Percentiles rank a stretch among this genome's conserved stretches.
These are phyloP conservation scores for Cyberlindnera euphorbiae DNA, from an alignment of 805 yeast species.

Conservation along the genomic window DNA sequence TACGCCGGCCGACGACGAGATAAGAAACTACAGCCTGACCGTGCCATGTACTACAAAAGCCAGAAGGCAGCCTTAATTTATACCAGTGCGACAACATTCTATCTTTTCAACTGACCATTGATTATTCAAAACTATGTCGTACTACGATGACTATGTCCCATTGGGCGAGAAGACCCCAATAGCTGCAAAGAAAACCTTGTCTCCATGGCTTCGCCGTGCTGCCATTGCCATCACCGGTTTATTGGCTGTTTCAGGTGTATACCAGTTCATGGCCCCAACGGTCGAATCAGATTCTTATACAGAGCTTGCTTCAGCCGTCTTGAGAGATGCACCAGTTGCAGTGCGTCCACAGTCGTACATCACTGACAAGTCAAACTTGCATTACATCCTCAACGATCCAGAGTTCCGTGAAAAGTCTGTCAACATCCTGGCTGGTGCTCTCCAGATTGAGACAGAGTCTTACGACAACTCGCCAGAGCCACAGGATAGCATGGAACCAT, in stretches of 20 bases:
- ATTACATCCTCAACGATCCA: constrained; percentile 12
- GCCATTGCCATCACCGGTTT: constrained; percentile 7
- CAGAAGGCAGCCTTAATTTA: too few relatives aligned
- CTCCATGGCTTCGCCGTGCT: constrained; percentile 9
- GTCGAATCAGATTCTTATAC: not conserved
- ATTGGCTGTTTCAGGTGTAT: constrained; percentile 8
- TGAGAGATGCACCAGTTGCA: constrained; percentile 1
- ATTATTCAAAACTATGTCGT: too few relatives aligned
- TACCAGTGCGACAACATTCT: too few relatives aligned
- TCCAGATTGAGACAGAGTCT: constrained; percentile 16
- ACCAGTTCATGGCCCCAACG: constrained; percentile 1
- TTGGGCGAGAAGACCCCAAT: constrained; percentile 4
- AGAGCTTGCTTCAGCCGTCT: not conserved
- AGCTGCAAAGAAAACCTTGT: not conserved
- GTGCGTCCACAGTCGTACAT: constrained; percentile 13
- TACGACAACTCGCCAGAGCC: constrained; percentile 16
- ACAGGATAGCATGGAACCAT: constrained; percentile 32
- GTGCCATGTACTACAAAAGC: too few relatives aligned
- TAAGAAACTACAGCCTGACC: too few relatives aligned
- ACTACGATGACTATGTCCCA: constrained; percentile 5
- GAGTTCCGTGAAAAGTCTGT: constrained; percentile 10
- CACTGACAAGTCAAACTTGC: constrained; percentile 10
- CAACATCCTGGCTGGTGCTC: constrained; percentile 12
- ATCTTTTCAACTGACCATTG: too few relatives aligned
- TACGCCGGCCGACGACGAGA: too few relatives aligned